phyloP scores from a whole-genome alignment of 495 filamentous ascomycete species.

The Xylaria curta region DNA sequence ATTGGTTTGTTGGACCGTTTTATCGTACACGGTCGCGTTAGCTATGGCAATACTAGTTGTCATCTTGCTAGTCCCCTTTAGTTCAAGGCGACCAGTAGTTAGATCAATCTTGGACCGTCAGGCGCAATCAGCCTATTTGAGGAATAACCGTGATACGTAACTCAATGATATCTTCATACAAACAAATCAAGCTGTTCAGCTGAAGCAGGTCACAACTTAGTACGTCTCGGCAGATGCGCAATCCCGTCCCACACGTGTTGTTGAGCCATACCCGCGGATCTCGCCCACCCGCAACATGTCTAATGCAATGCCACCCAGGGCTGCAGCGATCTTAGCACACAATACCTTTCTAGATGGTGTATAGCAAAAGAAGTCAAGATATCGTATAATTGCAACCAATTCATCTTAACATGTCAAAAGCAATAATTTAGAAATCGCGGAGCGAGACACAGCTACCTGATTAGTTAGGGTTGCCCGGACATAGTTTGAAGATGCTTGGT shows the following conservation, averaged over 20 bases:
- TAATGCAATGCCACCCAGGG: slow-evolving; percentile 22
- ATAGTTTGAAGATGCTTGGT: neutral
- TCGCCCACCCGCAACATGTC: neutral
- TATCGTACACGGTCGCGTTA: neutral
- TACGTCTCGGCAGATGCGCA: slow-evolving; percentile 2
- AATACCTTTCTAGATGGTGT: neutral
- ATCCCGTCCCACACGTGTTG: slow-evolving; percentile 14
- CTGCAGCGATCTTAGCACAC: neutral
- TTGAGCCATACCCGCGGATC: slow-evolving; percentile 7
- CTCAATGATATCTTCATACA: neutral
- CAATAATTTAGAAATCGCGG: neutral
- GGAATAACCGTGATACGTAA: neutral
- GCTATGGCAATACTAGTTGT: neutral
- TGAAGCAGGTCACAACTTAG: slow-evolving; percentile 4
- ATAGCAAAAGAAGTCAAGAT: neutral
- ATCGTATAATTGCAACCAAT: neutral
- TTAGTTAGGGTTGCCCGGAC: neutral
- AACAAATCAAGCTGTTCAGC: neutral
- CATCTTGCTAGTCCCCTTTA: neutral
- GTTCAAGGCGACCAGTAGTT: neutral
- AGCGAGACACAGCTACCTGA: neutral
- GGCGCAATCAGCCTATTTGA: neutral
- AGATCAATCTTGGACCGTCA: neutral
- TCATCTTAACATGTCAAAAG: neutral
- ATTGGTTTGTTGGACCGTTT: neutral